A percentile compares a stretch with the other conserved stretches of the same genome.
Conservation (phyloP, 1,284 basidiomycete genomes). For the Apiotrichum porosum region DNA sequence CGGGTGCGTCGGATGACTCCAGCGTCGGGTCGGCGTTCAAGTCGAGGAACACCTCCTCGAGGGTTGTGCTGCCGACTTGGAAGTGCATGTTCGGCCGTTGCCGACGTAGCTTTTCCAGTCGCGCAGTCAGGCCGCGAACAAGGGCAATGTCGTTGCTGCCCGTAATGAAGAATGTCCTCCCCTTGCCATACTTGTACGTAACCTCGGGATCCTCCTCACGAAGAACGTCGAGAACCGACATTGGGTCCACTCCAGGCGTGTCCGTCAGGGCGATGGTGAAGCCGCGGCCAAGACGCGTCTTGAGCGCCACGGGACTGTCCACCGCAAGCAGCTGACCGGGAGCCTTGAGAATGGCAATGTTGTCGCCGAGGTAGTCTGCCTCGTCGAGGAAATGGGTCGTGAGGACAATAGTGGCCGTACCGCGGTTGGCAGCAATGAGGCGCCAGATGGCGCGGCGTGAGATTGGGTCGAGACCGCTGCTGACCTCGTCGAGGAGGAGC, state of each 20-base stretch:
- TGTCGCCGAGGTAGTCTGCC: conserved; percentile 69
- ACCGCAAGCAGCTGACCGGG: conserved; percentile 69
- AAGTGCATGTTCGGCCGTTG: conserved; percentile 49
- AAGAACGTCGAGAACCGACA: conserved; percentile 12
- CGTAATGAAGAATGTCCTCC: conserved; percentile 10
- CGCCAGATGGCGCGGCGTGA: conserved; percentile 72
- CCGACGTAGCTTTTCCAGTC: conserved; percentile 43
- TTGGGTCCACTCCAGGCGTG: conserved; percentile 49
- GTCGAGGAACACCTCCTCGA: conserved; percentile 73
- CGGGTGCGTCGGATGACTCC: too few relatives aligned
- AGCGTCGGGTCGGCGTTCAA: conserved; percentile 53
- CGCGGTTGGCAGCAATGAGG: conserved; percentile 61
- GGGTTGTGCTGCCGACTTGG: conserved; percentile 65
- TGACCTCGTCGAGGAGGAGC: conserved; percentile 67
- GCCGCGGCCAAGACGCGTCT: conserved; percentile 65
- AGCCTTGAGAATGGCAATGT: conserved; percentile 67
- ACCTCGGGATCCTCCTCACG: conserved; percentile 1
- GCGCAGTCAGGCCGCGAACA: conserved; percentile 57
- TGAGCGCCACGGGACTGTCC: conserved; percentile 67
- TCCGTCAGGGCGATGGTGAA: conserved; percentile 55
- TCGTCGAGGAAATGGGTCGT: conserved; percentile 73
- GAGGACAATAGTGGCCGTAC: conserved; percentile 61
- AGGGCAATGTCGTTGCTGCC: conserved; percentile 54
- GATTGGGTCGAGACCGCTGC: conserved; percentile 72
- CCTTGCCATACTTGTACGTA: conserved; percentile 1